Base-by-base conservation (phyloP, 768 basidiomycete species). In the Amanita muscaria region DNA sequence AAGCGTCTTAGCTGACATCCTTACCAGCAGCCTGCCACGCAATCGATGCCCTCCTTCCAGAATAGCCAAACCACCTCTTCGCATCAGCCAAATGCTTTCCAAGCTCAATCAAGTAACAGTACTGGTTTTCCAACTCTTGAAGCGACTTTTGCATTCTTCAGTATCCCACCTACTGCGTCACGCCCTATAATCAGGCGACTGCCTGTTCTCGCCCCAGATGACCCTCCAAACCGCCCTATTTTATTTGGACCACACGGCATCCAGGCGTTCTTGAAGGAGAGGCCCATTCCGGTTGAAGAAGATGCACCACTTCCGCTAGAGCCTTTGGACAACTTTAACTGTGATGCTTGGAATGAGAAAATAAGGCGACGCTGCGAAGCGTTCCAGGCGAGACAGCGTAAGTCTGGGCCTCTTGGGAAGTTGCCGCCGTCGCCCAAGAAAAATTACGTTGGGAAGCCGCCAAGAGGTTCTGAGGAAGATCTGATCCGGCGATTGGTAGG, bases 381-480 rank as follows among this genome's bases (percentile, higher is more conserved):
- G 14, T 10, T 18, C 10, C 18, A 35, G 3, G 34, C 1, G 22
- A 29, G n/a, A 15, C 4, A 32, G n/a, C 41, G 21, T 8, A 33
- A 2, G 9, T 22, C 19, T n/a, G 41, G 43, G 6, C 34, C 43
- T 8, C 43, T 44, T 36, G 33, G 21, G 22, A 33, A 33, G 16
- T 2, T 35, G 16, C 43, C 16, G 6, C 14, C 18, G 45, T 49
- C 2, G 67, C 43, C 43, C 18, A 44, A 44, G 24, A 44, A 27
- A 19, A 16, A 18, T 9, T 44, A 29, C 15, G 18, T 31, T 27
- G 24, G 33, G 16, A 23, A 16, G 5, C 50, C 47, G 9, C 46
- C 47, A 16, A 44, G 35, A 29, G 50, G 50, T 16, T 48, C 50
- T 16, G 50, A 51, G 23, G 50, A 45, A 39, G 47, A 51, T 34